Evolutionary conservation across 768 basidiomycete species (phyloP), one percentile per base, ranked within the genome.

Genomic region (Cyclocybe aegerita): DNA sequence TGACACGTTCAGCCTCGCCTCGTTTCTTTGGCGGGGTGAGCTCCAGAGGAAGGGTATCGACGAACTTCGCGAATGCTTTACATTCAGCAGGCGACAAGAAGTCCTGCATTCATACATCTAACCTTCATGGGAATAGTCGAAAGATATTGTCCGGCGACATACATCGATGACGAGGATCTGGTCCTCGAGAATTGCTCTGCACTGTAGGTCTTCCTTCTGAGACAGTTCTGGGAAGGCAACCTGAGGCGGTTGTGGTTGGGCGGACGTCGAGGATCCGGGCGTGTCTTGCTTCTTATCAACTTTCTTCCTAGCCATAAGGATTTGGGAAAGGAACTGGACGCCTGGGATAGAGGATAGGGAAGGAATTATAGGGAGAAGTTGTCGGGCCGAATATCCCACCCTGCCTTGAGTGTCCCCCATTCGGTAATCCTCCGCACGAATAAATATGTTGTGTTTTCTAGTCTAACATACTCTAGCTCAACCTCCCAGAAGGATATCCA

Each of bases 1-100:
- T 90, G 8, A 86, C 76, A 50, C 88, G 67, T 14, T 80, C 81
- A 1, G 88, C 88, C 61, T 90, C 86, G 7, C 85, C 88, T 50
- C 75, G 73, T 65, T 86, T 87, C 70, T 83, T 84, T 3, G 86
- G 82, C 9, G 84, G 85, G 0, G 85, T 85, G 3, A 86, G 73
- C 56, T 85, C 82, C 10, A 88, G 71, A 16, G 81, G 80, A 11
- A 84, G 71, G 34, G 57, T 63, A 45, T 85, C 80, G 47, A 88
- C 79, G 66, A 86, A 82, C 49, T 78, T 74, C 31, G 79, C 70
- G 57, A 76, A 85, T 7, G 68, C 52, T 56, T 79, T 81, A 69
- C 87, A 89, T 66, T 89, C 86, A 46, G 73, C 73, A 1, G 75
- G 67, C 44, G 81, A 77, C 34, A 88, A 66, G 32, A 86, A 67